phyloP scores from a whole-genome alignment of 768 basidiomycete genomes.

The Russula ochroleuca region DNA sequence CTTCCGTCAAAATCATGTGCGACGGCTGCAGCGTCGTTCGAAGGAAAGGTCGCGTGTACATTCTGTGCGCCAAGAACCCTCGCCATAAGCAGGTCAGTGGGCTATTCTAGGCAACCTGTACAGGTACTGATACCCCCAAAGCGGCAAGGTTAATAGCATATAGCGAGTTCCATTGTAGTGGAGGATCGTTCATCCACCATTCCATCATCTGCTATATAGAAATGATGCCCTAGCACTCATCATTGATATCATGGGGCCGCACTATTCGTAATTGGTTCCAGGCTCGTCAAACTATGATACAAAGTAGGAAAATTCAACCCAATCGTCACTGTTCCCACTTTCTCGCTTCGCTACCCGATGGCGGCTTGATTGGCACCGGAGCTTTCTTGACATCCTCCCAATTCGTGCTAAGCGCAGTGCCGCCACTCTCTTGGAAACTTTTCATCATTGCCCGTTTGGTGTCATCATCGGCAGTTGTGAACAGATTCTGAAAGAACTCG shows the following conservation, averaged over 20 bases:
- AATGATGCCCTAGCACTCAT: background rate
- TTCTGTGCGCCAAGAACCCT: constrained; percentile 89
- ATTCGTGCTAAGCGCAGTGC: constrained; percentile 92
- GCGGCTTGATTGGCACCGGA: constrained; percentile 74
- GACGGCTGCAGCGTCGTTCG: constrained; percentile 87
- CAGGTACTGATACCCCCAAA: constrained; percentile 33
- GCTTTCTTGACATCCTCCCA: constrained; percentile 83
- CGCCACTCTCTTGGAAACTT: constrained; percentile 91
- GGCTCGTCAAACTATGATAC: constrained; percentile 5
- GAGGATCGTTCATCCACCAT: background rate
- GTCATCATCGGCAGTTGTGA: constrained; percentile 85
- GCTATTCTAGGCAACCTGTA: constrained; percentile 27
- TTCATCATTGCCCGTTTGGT: constrained; percentile 96
- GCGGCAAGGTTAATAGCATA: constrained; percentile 55
- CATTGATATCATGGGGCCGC: background rate
- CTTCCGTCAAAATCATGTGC: constrained; percentile 91
- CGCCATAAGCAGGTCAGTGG: constrained; percentile 88
- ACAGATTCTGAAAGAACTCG: constrained; percentile 88
- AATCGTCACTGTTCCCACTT: constrained; percentile 48
- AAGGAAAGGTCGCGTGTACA: constrained; percentile 87
- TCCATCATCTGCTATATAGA: too few species aligned
- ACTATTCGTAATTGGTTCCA: background rate
- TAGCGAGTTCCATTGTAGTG: background rate
- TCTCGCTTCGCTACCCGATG: constrained; percentile 79
- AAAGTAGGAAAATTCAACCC: constrained; percentile 14